These are phyloP conservation scores for Colletotrichum spinosum DNA, from an alignment of 2,329 filamentous ascomycete genomes.

Conservation along the genomic window DNA sequence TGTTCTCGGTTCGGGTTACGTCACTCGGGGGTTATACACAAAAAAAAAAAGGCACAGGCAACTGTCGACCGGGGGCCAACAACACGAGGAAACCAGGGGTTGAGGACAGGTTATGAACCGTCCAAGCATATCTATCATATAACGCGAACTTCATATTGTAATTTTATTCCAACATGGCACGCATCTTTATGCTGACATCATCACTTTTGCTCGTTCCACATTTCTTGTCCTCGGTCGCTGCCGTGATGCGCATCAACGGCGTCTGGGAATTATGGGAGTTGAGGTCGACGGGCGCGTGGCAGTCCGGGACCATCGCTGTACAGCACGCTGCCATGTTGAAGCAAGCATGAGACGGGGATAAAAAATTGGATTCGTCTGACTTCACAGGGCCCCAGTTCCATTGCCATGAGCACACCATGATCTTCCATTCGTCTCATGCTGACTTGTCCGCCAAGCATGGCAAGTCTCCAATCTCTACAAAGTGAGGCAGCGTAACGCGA, in stretches of 20 bases:
- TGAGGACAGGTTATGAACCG: not conserved
- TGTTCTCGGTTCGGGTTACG: not conserved
- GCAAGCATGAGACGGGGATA: not conserved
- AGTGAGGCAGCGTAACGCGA: no score
- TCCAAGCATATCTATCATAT: not conserved
- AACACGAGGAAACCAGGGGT: constrained; percentile 3
- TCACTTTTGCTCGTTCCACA: not conserved
- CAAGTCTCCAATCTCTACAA: not conserved
- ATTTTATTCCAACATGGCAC: constrained; percentile 27
- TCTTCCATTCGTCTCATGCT: constrained; percentile 9
- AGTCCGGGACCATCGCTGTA: no score
- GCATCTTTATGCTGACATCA: not conserved
- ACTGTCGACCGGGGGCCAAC: constrained; percentile 18
- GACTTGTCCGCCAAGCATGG: constrained; percentile 5
- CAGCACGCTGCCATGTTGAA: no score
- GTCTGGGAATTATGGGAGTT: no score
- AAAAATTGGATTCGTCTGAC: constrained; percentile 13
- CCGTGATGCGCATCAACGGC: not conserved
- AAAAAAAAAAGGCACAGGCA: constrained; percentile 29
- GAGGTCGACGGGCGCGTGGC: not conserved
- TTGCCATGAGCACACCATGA: constrained; percentile 6
- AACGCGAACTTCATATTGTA: constrained; percentile 34
- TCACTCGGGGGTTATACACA: constrained; percentile 2
- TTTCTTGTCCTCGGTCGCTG: not conserved
- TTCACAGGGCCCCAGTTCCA: constrained; percentile 9